Percentiles rank a stretch among this genome's conserved stretches.
phyloP scores from a whole-genome alignment of 352 stramenopile genomes.

The Phytophthora multivora region DNA sequence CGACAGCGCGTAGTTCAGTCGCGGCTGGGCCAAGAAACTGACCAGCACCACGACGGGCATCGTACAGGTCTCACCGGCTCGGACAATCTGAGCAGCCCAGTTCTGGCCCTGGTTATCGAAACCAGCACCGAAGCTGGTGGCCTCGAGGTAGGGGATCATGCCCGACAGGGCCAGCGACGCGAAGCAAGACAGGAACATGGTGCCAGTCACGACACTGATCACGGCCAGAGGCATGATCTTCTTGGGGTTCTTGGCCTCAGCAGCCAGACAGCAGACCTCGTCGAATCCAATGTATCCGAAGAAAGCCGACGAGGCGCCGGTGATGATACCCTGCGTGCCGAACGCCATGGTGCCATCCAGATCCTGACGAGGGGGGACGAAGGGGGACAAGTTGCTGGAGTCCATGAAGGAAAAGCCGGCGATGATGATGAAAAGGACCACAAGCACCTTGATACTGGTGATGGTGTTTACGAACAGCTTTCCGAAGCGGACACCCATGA shows the following conservation, averaged over 20 bases:
- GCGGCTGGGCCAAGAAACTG: slow-evolving; percentile 92
- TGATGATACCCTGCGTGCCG: slow-evolving; percentile 71
- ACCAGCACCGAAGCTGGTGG: slow-evolving; percentile 44
- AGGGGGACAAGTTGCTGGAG: slow-evolving; percentile 80
- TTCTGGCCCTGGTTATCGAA: slow-evolving; percentile 48
- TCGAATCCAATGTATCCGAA: slow-evolving; percentile 97
- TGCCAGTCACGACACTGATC: slow-evolving; percentile 77
- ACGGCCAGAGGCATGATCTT: slow-evolving; percentile 84
- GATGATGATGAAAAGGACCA: slow-evolving; percentile 94
- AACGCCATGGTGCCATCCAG: slow-evolving; percentile 35
- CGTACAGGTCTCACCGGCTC: slow-evolving; percentile 32
- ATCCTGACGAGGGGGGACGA: slow-evolving; percentile 57
- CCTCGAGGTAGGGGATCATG: slow-evolving; percentile 55
- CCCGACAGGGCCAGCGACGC: slow-evolving; percentile 88
- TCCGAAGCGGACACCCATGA: slow-evolving; percentile 86
- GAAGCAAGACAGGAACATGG: slow-evolving; percentile 75
- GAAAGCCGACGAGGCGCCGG: slow-evolving; percentile 86
- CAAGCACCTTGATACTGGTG: slow-evolving; percentile 73
- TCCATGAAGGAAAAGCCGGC: slow-evolving; percentile 87
- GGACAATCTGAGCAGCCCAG: slow-evolving; percentile 55
- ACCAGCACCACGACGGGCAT: slow-evolving; percentile 94
- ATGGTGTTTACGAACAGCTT: slow-evolving; percentile 92
- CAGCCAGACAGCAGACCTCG: slow-evolving; percentile 92
- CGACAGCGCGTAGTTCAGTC: slow-evolving; percentile 93
- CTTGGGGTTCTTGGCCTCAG: slow-evolving; percentile 77